These are phyloP conservation scores for Gossypium mustelinum DNA, from an alignment of 345 rosid genomes.

Conservation along the genomic window DNA sequence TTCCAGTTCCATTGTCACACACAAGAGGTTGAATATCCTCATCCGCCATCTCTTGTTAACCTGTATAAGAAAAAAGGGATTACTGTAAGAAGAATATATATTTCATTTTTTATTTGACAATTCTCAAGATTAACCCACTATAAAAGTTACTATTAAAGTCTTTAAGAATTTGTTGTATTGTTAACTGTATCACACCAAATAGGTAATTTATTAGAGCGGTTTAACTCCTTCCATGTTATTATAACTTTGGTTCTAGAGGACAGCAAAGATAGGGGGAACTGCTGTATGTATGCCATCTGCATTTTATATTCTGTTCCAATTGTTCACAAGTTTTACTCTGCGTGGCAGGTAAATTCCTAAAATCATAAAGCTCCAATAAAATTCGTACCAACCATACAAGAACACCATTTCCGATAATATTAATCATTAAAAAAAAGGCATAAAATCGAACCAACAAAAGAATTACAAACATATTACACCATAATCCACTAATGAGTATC, in stretches of 20 bases:
- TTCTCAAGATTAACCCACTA: neutral
- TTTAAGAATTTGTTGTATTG: neutral
- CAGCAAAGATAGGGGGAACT: no score
- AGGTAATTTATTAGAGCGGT: neutral
- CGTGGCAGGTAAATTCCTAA: neutral
- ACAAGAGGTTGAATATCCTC: conserved; percentile 89
- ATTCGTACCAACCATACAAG: neutral
- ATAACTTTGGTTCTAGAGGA: no score
- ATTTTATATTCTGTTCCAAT: neutral
- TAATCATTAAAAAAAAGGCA: neutral
- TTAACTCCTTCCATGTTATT: neutral
- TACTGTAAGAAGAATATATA: neutral
- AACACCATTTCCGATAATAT: conserved; percentile 2
- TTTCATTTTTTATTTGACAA: neutral
- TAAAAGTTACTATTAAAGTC: neutral
- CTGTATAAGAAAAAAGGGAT: conserved; percentile 8
- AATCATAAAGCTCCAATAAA: neutral
- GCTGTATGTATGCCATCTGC: no score
- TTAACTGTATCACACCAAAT: conserved; percentile 6
- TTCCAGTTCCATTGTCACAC: conserved; percentile 75
- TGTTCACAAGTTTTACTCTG: neutral
- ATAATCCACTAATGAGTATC: neutral
- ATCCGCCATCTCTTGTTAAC: conserved; percentile 69
- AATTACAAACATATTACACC: neutral
- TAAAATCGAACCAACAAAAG: neutral